Evolutionary conservation across 1,139 yeast species (phyloP).

Genomic region (Nakaseomyces bracarensis): DNA sequence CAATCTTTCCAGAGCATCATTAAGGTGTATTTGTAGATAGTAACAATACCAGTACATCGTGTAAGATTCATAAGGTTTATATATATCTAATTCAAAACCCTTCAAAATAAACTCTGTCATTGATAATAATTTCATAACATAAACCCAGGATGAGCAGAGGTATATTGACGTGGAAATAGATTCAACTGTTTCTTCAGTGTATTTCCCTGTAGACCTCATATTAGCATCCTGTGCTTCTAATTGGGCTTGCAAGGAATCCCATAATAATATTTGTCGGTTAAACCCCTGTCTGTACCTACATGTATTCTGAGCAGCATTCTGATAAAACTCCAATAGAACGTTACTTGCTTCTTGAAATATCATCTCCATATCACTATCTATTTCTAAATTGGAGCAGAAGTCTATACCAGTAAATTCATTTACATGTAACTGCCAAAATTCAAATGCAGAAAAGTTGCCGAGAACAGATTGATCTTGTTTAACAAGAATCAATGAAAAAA

Average conservation of each 20-base stretch:
- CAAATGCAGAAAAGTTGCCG: slow-evolving; percentile 31
- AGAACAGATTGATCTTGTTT: slow-evolving; percentile 52
- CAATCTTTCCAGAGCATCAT: slow-evolving; percentile 45
- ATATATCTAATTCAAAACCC: slow-evolving; percentile 72
- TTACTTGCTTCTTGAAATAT: slow-evolving; percentile 23
- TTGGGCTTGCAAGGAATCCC: slow-evolving; percentile 77
- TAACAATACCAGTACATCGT: slow-evolving; percentile 62
- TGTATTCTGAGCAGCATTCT: slow-evolving; percentile 60
- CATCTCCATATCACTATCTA: background rate
- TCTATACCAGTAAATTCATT: slow-evolving; percentile 24
- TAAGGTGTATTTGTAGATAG: slow-evolving; percentile 42
- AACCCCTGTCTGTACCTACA: slow-evolving; percentile 75
- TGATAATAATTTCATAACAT: slow-evolving; percentile 50
- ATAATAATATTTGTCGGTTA: slow-evolving; percentile 46
- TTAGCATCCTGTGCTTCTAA: slow-evolving; percentile 48
- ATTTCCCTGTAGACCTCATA: slow-evolving; percentile 29
- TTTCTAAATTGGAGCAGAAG: background rate
- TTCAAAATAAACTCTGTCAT: slow-evolving; percentile 67
- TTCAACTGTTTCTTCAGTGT: slow-evolving; percentile 22
- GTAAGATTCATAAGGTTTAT: slow-evolving; percentile 62
- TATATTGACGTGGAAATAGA: slow-evolving; percentile 33
- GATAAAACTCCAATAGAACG: slow-evolving; percentile 48
- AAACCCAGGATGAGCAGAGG: slow-evolving; percentile 64
- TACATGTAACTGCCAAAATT: slow-evolving; percentile 30
- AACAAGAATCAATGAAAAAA: slow-evolving; percentile 51